These are phyloP conservation scores for Ajuga chamaepitys DNA, from an alignment of 257 asterid species.

Conservation along the genomic window DNA sequence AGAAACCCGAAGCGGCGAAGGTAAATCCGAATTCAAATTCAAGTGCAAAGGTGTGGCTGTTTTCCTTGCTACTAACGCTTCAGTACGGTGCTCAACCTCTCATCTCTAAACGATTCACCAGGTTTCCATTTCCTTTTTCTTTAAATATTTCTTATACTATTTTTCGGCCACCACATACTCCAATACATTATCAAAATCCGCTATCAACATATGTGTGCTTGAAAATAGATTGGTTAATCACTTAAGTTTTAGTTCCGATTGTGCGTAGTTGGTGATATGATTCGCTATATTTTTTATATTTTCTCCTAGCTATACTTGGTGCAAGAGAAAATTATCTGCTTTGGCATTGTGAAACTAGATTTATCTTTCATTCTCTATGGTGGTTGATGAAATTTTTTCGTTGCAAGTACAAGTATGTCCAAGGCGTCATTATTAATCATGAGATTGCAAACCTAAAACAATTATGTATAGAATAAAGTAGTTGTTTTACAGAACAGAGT, in stretches of 20 bases:
- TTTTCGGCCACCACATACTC: background rate
- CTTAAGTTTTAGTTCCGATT: slow-evolving; percentile 3
- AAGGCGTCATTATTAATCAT: background rate
- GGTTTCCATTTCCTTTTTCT: slow-evolving; percentile 29
- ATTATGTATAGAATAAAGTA: background rate
- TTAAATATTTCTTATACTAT: background rate
- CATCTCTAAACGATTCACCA: slow-evolving; percentile 75
- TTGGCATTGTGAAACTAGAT: background rate
- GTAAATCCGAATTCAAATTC: slow-evolving; percentile 24
- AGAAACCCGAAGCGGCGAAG: slow-evolving; percentile 24
- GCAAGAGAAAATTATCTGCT: background rate
- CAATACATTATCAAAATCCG: background rate
- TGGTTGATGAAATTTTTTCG: background rate
- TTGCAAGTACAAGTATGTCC: background rate
- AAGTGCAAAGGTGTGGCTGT: slow-evolving; percentile 59
- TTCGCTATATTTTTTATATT: background rate
- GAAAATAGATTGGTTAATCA: background rate
- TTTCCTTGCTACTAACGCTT: slow-evolving; percentile 60
- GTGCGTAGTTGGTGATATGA: background rate
- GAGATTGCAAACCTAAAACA: background rate
- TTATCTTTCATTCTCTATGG: background rate
- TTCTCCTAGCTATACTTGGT: background rate
- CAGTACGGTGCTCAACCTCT: slow-evolving; percentile 96
- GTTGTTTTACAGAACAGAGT: background rate
- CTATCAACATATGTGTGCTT: slow-evolving; percentile 10